These are phyloP conservation scores for Rhododendron ferrugineum DNA, from an alignment of 148 eudicot species.

Conservation along the genomic window DNA sequence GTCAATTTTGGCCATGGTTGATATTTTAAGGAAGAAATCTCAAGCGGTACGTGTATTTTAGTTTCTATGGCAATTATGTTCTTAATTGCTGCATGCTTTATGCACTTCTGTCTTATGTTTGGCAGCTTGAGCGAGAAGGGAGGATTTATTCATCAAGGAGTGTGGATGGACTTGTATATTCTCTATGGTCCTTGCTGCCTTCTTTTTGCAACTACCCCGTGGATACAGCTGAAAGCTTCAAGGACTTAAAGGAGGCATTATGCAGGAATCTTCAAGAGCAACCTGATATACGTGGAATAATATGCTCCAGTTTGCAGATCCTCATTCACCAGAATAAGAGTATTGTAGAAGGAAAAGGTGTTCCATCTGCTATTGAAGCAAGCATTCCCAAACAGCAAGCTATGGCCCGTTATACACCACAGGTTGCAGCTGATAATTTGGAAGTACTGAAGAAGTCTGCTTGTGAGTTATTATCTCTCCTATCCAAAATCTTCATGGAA, in stretches of 20 bases:
- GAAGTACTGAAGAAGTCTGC: constrained; percentile 53
- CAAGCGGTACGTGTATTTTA: constrained; percentile 42
- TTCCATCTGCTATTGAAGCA: constrained; percentile 26
- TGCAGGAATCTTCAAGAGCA: constrained; percentile 54
- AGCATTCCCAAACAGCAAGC: constrained; percentile 54
- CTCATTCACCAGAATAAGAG: constrained; percentile 83
- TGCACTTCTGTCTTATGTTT: constrained; percentile 15
- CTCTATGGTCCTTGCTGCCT: constrained; percentile 87
- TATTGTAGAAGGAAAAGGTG: constrained; percentile 43
- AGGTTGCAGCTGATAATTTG: constrained; percentile 67
- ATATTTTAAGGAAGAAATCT: constrained; percentile 53
- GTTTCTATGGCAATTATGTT: background rate
- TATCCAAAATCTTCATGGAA: constrained; percentile 54
- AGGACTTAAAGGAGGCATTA: constrained; percentile 47
- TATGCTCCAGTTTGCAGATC: constrained; percentile 79
- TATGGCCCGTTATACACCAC: constrained; percentile 43
- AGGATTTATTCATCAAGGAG: constrained; percentile 55
- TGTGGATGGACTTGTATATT: constrained; percentile 64
- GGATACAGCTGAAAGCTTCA: constrained; percentile 71
- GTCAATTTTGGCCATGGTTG: constrained; percentile 50
- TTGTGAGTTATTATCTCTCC: constrained; percentile 45
- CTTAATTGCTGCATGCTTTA: background rate
- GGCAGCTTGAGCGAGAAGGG: constrained; percentile 77
- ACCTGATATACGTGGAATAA: constrained; percentile 62
- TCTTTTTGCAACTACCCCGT: constrained; percentile 90